Evolutionary conservation across 176 grass and related monocot species (phyloP).

Genomic region (Cymbopogon citratus): DNA sequence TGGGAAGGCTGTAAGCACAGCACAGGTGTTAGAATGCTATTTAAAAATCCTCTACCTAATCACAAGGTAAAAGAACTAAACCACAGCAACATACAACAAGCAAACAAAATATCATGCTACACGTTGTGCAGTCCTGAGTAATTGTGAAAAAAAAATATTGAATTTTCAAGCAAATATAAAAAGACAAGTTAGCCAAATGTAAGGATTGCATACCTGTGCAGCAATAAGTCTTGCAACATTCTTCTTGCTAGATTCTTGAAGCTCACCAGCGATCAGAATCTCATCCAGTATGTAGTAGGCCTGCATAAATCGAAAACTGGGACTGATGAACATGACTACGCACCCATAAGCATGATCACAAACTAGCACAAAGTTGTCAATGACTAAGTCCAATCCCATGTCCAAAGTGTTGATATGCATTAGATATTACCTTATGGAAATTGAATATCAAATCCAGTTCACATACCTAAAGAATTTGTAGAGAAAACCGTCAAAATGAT

Average conservation of each 20-base stretch:
- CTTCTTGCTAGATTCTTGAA: constrained; percentile 99
- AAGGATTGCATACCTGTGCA: constrained; percentile 57
- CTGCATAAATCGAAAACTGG: constrained; percentile 36
- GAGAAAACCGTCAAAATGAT: constrained; percentile 12
- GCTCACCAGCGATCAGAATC: constrained; percentile 88
- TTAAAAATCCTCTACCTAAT: neutral
- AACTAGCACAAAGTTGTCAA: neutral
- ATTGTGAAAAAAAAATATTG: neutral
- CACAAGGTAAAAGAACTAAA: neutral
- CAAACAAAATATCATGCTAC: neutral
- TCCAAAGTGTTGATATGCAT: neutral
- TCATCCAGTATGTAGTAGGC: constrained; percentile 98
- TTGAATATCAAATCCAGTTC: constrained; percentile 99
- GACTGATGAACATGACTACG: constrained; percentile 16
- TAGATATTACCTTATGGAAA: constrained; percentile 84
- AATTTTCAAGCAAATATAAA: neutral
- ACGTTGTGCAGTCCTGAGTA: neutral
- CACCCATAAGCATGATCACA: neutral
- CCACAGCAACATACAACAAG: neutral
- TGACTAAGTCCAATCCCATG: neutral
- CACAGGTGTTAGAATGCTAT: neutral
- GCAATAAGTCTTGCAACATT: constrained; percentile 85
- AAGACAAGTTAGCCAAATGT: neutral
- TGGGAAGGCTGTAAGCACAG: neutral
- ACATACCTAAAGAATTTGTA: constrained; percentile 61